phyloP scores from a whole-genome alignment of 2,329 filamentous ascomycete species.

The Paradendryphiella salina region DNA sequence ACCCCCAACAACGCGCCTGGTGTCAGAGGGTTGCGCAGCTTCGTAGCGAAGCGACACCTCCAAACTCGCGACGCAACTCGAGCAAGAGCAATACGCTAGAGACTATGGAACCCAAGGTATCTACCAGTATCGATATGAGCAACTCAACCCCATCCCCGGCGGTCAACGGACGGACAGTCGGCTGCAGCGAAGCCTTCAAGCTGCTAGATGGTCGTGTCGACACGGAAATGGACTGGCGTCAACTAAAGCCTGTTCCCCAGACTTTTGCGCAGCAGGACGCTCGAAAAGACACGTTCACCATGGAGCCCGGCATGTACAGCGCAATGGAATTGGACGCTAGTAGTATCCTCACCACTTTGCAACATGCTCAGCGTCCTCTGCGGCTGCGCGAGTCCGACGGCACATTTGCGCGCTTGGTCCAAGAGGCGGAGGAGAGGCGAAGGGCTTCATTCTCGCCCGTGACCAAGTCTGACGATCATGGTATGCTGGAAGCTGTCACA shows the following conservation, averaged over 20 bases:
- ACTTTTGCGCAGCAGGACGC: conserved; percentile 15
- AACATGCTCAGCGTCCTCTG: conserved; percentile 35
- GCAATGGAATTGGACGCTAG: conserved; percentile 45
- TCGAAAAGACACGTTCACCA: conserved; percentile 31
- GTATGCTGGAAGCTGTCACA: conserved; percentile 6
- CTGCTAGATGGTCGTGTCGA: conserved; percentile 41
- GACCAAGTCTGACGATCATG: conserved; percentile 8
- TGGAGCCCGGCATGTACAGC: conserved; percentile 39
- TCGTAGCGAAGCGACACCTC: conserved; percentile 22
- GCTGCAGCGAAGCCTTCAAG: conserved; percentile 43
- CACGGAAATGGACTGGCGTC: conserved; percentile 42
- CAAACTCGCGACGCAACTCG: conserved; percentile 26
- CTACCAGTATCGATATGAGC: conserved; percentile 27
- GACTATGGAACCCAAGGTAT: conserved; percentile 34
- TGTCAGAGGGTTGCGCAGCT: conserved; percentile 42
- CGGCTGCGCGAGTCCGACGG: conserved; percentile 39
- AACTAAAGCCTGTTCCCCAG: conserved; percentile 33
- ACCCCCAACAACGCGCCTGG: conserved; percentile 43
- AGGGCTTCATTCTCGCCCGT: conserved; percentile 29
- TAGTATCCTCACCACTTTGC: conserved; percentile 43
- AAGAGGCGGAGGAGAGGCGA: conserved; percentile 34
- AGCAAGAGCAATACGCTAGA: conserved; percentile 27
- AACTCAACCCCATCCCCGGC: conserved; percentile 15
- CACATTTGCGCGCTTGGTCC: conserved; percentile 33
- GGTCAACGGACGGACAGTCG: conserved; percentile 30